These are phyloP conservation scores for Ceratobasidium papillatum DNA, from an alignment of 1,284 basidiomycete genomes.

Conservation along the genomic window DNA sequence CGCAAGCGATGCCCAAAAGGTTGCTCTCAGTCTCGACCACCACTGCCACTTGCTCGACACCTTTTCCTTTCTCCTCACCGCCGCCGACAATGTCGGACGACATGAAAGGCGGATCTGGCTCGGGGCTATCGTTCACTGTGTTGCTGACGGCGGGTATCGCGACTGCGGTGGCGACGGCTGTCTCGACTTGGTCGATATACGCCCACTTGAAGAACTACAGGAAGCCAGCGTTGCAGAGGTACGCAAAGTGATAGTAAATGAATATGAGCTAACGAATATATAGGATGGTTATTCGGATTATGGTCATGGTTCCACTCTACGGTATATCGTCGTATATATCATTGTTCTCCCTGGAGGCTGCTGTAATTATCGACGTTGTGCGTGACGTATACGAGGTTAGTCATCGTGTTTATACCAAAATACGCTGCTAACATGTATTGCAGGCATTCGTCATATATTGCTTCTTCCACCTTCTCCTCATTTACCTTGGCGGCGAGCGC, in stretches of 20 bases:
- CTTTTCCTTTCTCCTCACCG: not conserved
- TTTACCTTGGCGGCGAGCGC: conserved; percentile 92
- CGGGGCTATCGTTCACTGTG: conserved; percentile 15
- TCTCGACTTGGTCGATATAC: conserved; percentile 33
- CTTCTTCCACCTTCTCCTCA: conserved; percentile 83
- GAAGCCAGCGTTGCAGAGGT: conserved; percentile 84
- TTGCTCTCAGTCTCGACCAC: conserved; percentile 2
- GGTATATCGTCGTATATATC: conserved; percentile 92
- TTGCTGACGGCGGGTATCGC: conserved; percentile 27
- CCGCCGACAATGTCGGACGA: conserved; percentile 3
- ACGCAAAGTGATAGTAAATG: not conserved
- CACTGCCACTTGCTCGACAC: not conserved
- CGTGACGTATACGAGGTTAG: conserved; percentile 95
- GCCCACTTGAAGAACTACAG: conserved; percentile 68
- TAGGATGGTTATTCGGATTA: conserved; percentile 94
- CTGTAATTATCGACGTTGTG: conserved; percentile 95
- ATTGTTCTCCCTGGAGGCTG: conserved; percentile 92
- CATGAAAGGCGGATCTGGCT: conserved; percentile 36
- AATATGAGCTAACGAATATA: conserved; percentile 38
- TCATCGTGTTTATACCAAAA: not conserved
- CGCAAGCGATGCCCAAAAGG: conserved; percentile 17
- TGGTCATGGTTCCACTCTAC: conserved; percentile 97
- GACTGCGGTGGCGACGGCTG: conserved; percentile 39
- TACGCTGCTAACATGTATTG: not conserved
- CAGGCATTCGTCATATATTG: conserved; percentile 98